phyloP scores from a whole-genome alignment of 441 rosid genomes.

The Metrosideros polymorpha region DNA sequence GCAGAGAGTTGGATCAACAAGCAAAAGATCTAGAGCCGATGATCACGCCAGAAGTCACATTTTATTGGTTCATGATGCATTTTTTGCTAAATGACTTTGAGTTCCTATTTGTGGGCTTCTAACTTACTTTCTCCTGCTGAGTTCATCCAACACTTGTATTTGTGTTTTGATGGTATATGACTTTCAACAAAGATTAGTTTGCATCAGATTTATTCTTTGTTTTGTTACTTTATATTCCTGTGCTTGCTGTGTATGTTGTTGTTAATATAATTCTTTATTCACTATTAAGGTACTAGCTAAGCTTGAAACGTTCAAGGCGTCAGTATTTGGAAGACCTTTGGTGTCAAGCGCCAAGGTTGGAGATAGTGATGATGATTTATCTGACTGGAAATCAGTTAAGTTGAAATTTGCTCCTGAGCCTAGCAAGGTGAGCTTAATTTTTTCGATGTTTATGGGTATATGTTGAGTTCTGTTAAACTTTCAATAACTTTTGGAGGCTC shows the following conservation, averaged over 20 bases:
- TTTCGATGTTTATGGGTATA: neutral
- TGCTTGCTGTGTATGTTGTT: neutral
- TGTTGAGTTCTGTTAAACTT: neutral
- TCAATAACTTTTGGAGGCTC: neutral
- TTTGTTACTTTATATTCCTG: neutral
- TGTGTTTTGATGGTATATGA: neutral
- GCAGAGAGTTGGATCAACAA: neutral
- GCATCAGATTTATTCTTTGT: neutral
- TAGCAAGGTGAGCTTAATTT: constrained; percentile 48
- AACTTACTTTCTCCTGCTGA: neutral
- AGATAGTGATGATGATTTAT: constrained; percentile 39
- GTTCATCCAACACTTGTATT: neutral
- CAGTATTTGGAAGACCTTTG: constrained; percentile 34
- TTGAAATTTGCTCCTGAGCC: constrained; percentile 57
- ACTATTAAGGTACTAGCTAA: constrained; percentile 49
- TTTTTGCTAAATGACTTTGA: neutral
- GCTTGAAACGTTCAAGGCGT: constrained; percentile 65
- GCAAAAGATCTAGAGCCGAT: neutral
- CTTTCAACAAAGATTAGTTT: neutral
- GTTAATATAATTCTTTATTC: neutral
- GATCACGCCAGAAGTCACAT: neutral
- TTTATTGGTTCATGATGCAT: neutral
- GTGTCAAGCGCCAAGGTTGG: constrained; percentile 28
- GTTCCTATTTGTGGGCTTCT: neutral
- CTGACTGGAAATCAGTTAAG: constrained; percentile 55